A percentile compares a stretch with the other conserved stretches of the same genome.
Conservation (phyloP, 495 filamentous ascomycete species). For the Darksidea phi region DNA sequence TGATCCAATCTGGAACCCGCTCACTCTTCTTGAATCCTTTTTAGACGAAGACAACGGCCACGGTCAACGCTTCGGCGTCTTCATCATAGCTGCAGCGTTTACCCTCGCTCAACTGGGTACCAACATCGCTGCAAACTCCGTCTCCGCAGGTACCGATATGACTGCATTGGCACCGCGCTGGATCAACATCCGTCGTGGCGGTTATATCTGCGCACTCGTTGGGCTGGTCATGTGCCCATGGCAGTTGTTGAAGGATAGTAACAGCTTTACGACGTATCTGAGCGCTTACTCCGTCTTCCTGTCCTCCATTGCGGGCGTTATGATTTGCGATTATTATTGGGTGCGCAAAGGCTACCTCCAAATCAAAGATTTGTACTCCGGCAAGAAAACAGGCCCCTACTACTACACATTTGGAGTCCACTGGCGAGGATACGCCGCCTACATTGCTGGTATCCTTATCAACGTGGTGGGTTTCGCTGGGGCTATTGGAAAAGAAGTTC, state of each 20-base stretch:
- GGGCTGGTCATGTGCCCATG: slow-evolving; percentile 90
- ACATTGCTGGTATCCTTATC: slow-evolving; percentile 81
- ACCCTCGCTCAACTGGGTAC: slow-evolving; percentile 85
- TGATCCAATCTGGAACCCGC: slow-evolving; percentile 81
- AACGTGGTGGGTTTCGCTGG: slow-evolving; percentile 92
- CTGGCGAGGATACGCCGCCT: slow-evolving; percentile 80
- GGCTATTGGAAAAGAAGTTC: slow-evolving; percentile 70
- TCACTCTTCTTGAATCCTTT: slow-evolving; percentile 72
- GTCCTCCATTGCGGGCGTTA: slow-evolving; percentile 86
- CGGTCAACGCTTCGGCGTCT: slow-evolving; percentile 80
- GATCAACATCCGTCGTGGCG: slow-evolving; percentile 84
- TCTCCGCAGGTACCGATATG: slow-evolving; percentile 85
- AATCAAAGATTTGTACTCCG: slow-evolving; percentile 76
- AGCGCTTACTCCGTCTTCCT: slow-evolving; percentile 96
- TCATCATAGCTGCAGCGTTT: slow-evolving; percentile 80
- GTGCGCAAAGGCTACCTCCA: slow-evolving; percentile 82
- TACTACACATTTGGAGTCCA: slow-evolving; percentile 72
- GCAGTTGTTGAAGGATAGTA: slow-evolving; percentile 73
- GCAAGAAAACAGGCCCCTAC: slow-evolving; percentile 64
- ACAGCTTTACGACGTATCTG: slow-evolving; percentile 92
- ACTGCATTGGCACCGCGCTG: slow-evolving; percentile 85
- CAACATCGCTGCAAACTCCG: slow-evolving; percentile 90
- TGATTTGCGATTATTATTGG: slow-evolving; percentile 86
- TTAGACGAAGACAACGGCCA: slow-evolving; percentile 66
- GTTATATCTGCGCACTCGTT: slow-evolving; percentile 81